Evolutionary conservation across 2,329 filamentous ascomycete genomes (phyloP).

Genomic region (Incumbomyces lentus): DNA sequence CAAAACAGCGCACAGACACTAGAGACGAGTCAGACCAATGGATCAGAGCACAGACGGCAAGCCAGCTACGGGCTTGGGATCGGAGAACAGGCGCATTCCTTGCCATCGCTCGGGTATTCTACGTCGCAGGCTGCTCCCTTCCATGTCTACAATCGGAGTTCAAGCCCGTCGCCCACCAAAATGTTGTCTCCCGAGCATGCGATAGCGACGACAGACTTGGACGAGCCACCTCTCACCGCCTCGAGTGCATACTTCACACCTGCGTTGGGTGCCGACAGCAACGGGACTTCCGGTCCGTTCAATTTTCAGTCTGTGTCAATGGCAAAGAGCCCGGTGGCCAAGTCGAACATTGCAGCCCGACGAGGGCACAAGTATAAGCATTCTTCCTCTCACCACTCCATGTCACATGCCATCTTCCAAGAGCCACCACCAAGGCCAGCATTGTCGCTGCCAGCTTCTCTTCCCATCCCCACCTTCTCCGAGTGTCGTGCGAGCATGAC

Average conservation of each 20-base stretch:
- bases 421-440: constrained; percentile 71
- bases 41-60: constrained; percentile 2
- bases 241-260: constrained; percentile 28
- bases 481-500: constrained; percentile 90
- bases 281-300: constrained; percentile 52
- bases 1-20: constrained; percentile 18
- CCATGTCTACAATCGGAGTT: constrained; percentile 32
- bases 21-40: background rate
- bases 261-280: constrained; percentile 21
- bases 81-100: background rate
- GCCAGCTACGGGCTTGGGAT: constrained; percentile 4
- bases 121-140: constrained; percentile 7
- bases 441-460: constrained; percentile 76
- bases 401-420: constrained; percentile 94
- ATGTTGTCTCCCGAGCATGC: constrained; percentile 1
- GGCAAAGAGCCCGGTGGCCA: constrained; percentile 59
- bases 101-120: background rate
- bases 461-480: constrained; percentile 78
- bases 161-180: constrained; percentile 36
- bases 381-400: constrained; percentile 49
- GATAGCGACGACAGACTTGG: constrained; percentile 11
- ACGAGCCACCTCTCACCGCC: constrained; percentile 26
- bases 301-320: constrained; percentile 84
- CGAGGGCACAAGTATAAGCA: constrained; percentile 97
- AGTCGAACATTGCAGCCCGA: constrained; percentile 79